Evolutionary conservation across 2,329 filamentous ascomycete genomes (phyloP), one percentile per base, ranked within the genome.

Genomic region (Ophiocordyceps camponoti-saundersi): DNA sequence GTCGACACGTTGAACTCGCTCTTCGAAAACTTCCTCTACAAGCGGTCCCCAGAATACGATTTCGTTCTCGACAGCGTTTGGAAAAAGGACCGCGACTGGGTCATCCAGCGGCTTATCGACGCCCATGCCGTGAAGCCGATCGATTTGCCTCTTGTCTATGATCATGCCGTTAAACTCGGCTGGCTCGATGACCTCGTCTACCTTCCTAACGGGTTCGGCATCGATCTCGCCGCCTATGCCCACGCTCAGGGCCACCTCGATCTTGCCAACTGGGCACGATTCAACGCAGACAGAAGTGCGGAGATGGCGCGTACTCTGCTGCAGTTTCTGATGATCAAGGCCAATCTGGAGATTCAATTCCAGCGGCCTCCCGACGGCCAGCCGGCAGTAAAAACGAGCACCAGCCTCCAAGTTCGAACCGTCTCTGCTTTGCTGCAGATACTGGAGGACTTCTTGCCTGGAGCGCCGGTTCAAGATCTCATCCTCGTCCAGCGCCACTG

Each of bases 41-140:
- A 89, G 61, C 76, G 80, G 48, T 79, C 87, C 12, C 73, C 80
- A 5, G 78, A 89, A 47, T 84, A 86, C 60, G 81, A 89, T 53
- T 93, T 95, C 52, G 90, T 95, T 15, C 75, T 98, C 48, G 82
- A 95, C 58, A 89, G 87, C 49, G 68, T 95, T 6, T 96, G 90
- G 89, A 81, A 83, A 54, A 88, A 92, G 59, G 87, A 96, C 59
- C 85, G 81, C 53, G 75, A 82, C 20, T 96, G 88, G 83, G 84
- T 96, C 16, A 81, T 82, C 11, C 77, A 81, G 52, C 79, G 85
- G 49, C 77, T 98, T 32, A 79, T 90, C 60, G 82, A 81, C 40
- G 82, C 93, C 45, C 86, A 93, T 57, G 86, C 87, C 8, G 68
- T 83, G 44, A 82, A 85, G 57, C 84, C 67, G n/a, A 60, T 62